Conservation (phyloP, 2,329 filamentous ascomycete genomes). For the Aspergillus sp. region DNA sequence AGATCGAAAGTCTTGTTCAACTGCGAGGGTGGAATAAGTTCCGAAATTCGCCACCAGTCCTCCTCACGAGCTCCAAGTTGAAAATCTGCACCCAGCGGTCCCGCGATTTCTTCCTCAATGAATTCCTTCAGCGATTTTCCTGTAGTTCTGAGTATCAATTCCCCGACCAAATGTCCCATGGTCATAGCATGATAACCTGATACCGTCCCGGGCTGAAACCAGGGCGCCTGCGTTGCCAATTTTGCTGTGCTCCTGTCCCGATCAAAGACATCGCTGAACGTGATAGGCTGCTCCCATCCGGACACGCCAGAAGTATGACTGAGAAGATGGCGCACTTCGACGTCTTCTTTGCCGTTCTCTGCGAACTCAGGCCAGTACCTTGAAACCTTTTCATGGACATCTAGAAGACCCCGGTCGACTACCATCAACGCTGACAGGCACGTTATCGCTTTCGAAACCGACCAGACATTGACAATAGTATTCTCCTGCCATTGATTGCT, state of each 20-base stretch:
- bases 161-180: constrained; percentile 41
- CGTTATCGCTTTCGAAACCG: constrained; percentile 36
- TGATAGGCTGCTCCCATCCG: constrained; percentile 29
- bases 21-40: constrained; percentile 26
- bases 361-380: constrained; percentile 47
- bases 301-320: constrained; percentile 36
- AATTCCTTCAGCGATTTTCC: constrained; percentile 42
- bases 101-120: constrained; percentile 38
- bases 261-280: constrained; percentile 31
- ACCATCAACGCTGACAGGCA: constrained; percentile 36
- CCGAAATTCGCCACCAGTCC: constrained; percentile 38
- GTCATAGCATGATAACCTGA: constrained; percentile 40
- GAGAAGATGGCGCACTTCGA: constrained; percentile 38
- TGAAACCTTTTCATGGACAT: constrained; percentile 33
- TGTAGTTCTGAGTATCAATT: constrained; percentile 38
- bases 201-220: constrained; percentile 42
- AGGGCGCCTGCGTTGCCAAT: constrained; percentile 39
- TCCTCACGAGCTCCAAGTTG: constrained; percentile 40
- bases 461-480: constrained; percentile 40
- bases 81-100: constrained; percentile 44
- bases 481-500: constrained; percentile 34
- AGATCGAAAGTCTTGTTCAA: constrained; percentile 14
- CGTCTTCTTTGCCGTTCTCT: constrained; percentile 36
- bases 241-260: constrained; percentile 19
- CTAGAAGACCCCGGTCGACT: constrained; percentile 35